Evolutionary conservation across 2,329 filamentous ascomycete genomes (phyloP).

Genomic region (Fusarium musae): DNA sequence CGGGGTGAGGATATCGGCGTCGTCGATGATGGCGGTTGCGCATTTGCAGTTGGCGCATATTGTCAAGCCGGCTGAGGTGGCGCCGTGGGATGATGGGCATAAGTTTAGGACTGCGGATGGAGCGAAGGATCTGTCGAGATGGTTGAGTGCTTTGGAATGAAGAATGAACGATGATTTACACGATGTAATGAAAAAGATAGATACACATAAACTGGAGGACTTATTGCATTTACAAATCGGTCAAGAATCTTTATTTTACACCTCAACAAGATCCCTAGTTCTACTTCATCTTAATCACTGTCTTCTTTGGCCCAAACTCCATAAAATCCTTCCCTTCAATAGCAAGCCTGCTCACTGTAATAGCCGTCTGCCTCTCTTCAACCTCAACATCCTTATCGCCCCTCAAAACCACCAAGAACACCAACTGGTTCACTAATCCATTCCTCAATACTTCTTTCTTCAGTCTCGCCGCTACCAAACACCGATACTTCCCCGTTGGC

Average conservation of each 20-base stretch:
- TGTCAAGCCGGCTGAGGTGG: conserved; percentile 1
- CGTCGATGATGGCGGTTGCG: conserved; percentile 5
- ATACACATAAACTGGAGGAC: background rate
- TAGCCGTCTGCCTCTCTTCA: background rate
- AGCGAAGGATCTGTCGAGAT: conserved; percentile 12
- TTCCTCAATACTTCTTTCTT: background rate
- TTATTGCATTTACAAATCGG: background rate
- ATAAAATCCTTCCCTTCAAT: background rate
- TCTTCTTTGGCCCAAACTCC: background rate
- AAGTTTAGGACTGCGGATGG: conserved; percentile 13
- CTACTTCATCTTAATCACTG: background rate
- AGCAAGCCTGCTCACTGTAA: background rate
- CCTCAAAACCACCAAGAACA: background rate
- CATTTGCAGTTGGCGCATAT: conserved; percentile 22
- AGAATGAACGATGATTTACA: background rate
- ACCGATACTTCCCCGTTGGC: background rate
- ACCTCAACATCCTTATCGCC: background rate
- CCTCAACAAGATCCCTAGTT: fast-evolving
- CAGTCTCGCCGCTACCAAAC: background rate
- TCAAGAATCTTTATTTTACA: background rate
- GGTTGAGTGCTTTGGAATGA: conserved; percentile 19
- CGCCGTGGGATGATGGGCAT: conserved; percentile 21
- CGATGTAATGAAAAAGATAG: background rate
- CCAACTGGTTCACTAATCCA: background rate
- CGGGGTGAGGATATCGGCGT: conserved; percentile 5